phyloP scores from a whole-genome alignment of 2,329 filamentous ascomycete species.

The Dactylonectria macrodidyma region DNA sequence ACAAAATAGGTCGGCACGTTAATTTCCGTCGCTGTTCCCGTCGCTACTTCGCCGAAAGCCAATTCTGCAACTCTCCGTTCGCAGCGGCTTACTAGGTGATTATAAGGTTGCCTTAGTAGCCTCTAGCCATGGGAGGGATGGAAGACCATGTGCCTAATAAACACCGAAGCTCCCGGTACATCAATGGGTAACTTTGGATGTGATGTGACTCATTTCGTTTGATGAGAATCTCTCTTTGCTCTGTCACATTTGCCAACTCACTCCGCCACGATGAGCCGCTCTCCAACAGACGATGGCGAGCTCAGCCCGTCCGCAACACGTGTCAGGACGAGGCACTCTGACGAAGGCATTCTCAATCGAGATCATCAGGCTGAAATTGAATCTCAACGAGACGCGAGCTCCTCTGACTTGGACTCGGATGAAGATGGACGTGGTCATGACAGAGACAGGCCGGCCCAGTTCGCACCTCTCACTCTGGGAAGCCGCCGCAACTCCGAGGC shows the following conservation, averaged over 20 bases:
- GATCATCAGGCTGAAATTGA: neutral
- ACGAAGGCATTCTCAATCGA: neutral
- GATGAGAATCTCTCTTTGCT: neutral
- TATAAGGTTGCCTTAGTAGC: neutral
- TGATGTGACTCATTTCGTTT: neutral
- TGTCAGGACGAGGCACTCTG: neutral
- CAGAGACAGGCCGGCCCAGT: neutral
- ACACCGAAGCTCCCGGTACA: neutral
- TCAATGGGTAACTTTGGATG: no score
- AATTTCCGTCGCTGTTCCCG: neutral
- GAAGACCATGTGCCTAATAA: neutral
- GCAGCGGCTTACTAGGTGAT: neutral
- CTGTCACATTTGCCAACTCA: neutral
- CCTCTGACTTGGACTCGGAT: neutral
- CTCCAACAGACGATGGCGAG: neutral
- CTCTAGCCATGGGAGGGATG: neutral
- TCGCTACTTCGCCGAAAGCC: neutral
- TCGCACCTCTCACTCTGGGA: neutral
- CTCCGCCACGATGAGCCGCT: neutral
- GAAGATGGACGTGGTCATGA: neutral
- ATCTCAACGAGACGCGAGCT: neutral
- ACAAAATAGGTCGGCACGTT: neutral
- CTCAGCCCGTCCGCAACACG: neutral
- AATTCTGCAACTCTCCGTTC: neutral
- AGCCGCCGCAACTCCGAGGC: conserved; percentile 1